phyloP scores from a whole-genome alignment of 768 basidiomycete species.

The Butyriboletus loyo region DNA sequence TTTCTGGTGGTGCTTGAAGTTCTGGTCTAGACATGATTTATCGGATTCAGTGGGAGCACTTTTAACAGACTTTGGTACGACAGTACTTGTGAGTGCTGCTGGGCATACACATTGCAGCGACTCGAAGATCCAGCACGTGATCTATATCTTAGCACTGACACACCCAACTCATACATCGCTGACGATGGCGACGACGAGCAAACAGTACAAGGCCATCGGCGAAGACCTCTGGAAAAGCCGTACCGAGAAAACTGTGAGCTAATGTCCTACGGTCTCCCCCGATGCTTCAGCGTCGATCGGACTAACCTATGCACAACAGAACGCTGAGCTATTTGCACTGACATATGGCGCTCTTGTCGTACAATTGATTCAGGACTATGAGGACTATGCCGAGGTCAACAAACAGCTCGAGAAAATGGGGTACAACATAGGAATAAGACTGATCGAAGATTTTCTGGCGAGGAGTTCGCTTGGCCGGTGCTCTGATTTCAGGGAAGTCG shows the following conservation, averaged over 20 bases:
- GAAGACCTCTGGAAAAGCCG: slow-evolving; percentile 96
- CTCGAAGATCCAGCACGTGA: slow-evolving; percentile 25
- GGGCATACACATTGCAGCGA: background rate
- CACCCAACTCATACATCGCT: slow-evolving; percentile 3
- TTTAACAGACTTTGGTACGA: too few relatives aligned
- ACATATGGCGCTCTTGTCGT: slow-evolving; percentile 98
- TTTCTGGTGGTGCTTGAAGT: slow-evolving; percentile 84
- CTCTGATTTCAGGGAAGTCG: slow-evolving; percentile 89
- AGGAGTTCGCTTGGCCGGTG: slow-evolving; percentile 90
- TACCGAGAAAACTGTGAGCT: slow-evolving; percentile 89
- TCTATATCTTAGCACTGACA: slow-evolving; percentile 2
- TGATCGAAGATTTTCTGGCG: slow-evolving; percentile 97
- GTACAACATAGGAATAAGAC: slow-evolving; percentile 92
- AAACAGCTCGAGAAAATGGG: slow-evolving; percentile 99
- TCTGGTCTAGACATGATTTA: slow-evolving; percentile 79
- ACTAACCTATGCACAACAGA: slow-evolving; percentile 51
- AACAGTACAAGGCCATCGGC: slow-evolving; percentile 84
- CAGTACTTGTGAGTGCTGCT: too few relatives aligned
- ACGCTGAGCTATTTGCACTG: slow-evolving; percentile 93
- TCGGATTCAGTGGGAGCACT: background rate
- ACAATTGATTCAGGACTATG: slow-evolving; percentile 98
- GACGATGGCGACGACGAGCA: slow-evolving; percentile 68
- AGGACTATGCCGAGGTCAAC: slow-evolving; percentile 93
- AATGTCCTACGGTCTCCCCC: background rate
- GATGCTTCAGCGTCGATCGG: slow-evolving; percentile 16